Conservation (phyloP, 1,284 basidiomycete genomes). For the Sporisorium exsertum region DNA sequence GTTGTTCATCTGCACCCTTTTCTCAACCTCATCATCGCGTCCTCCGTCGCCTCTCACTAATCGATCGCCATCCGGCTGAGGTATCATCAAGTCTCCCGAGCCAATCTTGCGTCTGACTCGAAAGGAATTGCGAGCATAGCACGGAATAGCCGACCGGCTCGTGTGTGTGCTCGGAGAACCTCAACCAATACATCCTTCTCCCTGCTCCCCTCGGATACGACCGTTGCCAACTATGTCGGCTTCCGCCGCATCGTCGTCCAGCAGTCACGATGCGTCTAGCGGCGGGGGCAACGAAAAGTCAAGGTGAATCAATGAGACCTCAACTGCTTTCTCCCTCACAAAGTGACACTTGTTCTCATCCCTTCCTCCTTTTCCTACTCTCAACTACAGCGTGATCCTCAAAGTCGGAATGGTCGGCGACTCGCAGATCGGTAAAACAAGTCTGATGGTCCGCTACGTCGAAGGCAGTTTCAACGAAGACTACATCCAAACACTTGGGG, state of each 20-base stretch:
- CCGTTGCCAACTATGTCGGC: slow-evolving; percentile 27
- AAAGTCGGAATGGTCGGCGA: slow-evolving; percentile 99
- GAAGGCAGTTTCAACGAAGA: slow-evolving; percentile 77
- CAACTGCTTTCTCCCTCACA: not conserved
- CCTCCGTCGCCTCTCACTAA: too few species aligned
- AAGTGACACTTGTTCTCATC: not conserved
- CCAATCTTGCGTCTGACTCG: not conserved
- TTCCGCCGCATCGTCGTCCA: slow-evolving; percentile 36
- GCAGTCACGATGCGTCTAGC: slow-evolving; percentile 35
- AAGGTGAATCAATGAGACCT: slow-evolving; percentile 9
- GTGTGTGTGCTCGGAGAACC: not conserved
- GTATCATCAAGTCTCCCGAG: not conserved
- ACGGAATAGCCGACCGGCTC: not conserved
- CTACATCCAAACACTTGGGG: slow-evolving; percentile 94
- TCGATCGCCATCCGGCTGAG: not conserved
- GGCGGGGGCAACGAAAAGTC: slow-evolving; percentile 35
- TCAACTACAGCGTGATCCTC: slow-evolving; percentile 78
- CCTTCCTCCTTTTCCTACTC: not conserved
- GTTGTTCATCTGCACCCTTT: not conserved
- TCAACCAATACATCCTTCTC: not conserved
- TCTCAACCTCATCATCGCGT: slow-evolving; percentile 1
- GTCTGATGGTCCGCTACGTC: slow-evolving; percentile 87
- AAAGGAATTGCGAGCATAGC: not conserved
- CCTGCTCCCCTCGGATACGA: not conserved
- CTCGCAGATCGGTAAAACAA: slow-evolving; percentile 98